A percentile compares a stretch with the other conserved stretches of the same genome.
These are phyloP conservation scores for Suhomyces taliae DNA, from an alignment of 1,139 yeast genomes.

Conservation along the genomic window DNA sequence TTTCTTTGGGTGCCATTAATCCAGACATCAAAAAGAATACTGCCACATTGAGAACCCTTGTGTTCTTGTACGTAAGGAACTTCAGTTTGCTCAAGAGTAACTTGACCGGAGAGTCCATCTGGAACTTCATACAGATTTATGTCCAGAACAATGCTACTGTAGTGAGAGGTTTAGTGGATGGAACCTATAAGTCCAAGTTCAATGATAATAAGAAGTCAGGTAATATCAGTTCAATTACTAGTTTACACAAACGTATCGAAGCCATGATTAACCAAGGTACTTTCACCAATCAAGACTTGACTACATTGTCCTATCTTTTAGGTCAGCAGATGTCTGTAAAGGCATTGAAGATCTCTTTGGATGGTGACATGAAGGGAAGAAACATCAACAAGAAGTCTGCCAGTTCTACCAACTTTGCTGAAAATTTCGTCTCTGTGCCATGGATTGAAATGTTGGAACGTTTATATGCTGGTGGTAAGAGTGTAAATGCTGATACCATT, in stretches of 20 bases:
- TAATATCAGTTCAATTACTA: conserved; percentile 44
- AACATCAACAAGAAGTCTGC: conserved; percentile 19
- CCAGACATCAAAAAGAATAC: conserved; percentile 62
- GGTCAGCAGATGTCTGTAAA: conserved; percentile 30
- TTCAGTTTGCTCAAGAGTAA: conserved; percentile 57
- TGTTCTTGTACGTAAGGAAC: conserved; percentile 52
- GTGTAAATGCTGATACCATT: conserved; percentile 46
- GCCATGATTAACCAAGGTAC: conserved; percentile 44
- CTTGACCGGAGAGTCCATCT: conserved; percentile 56
- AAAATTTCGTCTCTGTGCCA: conserved; percentile 48
- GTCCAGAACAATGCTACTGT: conserved; percentile 42
- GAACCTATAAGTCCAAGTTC: conserved; percentile 46
- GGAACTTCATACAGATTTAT: conserved; percentile 63
- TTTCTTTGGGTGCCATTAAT: conserved; percentile 69
- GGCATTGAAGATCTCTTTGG: conserved; percentile 8
- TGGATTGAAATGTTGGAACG: conserved; percentile 64
- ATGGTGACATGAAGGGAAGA: conserved; percentile 10
- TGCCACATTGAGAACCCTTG: conserved; percentile 44
- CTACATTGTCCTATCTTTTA: conserved; percentile 42
- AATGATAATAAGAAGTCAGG: conserved; percentile 54
- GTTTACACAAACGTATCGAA: conserved; percentile 47
- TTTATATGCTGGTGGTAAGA: conserved; percentile 55
- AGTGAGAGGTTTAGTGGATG: conserved; percentile 58
- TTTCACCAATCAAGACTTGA: conserved; percentile 45
- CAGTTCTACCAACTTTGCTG: conserved; percentile 45